phyloP scores from a whole-genome alignment of 2,329 filamentous ascomycete species.

The Thelonectria rubi region DNA sequence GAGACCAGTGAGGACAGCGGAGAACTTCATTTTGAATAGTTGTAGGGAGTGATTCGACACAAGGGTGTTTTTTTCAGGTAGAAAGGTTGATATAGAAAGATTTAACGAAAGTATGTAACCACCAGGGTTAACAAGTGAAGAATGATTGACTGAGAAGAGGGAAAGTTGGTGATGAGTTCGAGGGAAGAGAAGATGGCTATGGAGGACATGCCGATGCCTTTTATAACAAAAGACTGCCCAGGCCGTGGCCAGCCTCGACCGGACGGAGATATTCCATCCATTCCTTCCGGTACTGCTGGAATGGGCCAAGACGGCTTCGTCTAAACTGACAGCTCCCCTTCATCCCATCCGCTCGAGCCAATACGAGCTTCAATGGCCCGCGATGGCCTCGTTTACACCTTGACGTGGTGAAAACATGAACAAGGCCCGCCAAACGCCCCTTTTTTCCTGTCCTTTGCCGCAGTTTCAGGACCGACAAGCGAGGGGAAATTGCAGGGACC shows the following conservation, averaged over 20 bases:
- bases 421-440: neutral
- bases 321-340: neutral
- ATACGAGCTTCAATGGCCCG: neutral
- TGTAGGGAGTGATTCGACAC: neutral
- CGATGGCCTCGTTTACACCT: neutral
- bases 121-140: conserved; percentile 33
- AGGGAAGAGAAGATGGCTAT: neutral
- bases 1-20: conserved; percentile 34
- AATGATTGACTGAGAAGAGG: conserved; percentile 26
- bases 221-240: neutral
- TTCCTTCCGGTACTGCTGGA: neutral
- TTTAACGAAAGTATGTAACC: conserved; percentile 34
- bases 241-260: neutral
- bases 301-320: neutral
- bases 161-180: conserved; percentile 9
- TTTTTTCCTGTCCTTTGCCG: neutral
- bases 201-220: neutral
- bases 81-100: conserved; percentile 4
- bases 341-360: neutral
- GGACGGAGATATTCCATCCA: neutral
- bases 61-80: neutral
- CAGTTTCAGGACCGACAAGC: neutral
- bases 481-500: neutral
- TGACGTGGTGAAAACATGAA: neutral
- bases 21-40: conserved; percentile 40